Evolutionary conservation across 352 stramenopile genomes (phyloP).

Genomic region (Phytophthora sp.): DNA sequence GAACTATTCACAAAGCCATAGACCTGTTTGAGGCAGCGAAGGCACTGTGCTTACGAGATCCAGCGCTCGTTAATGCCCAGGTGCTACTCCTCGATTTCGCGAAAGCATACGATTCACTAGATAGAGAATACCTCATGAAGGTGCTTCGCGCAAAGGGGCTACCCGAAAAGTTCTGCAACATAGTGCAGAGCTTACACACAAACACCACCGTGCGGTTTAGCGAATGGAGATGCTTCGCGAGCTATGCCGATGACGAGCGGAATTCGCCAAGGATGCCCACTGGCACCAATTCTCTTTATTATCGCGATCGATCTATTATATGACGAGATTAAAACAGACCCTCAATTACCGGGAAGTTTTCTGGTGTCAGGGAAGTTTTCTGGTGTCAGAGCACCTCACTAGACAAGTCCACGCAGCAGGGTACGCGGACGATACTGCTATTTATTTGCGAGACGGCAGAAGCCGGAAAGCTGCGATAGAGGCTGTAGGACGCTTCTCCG

Average conservation of each 20-base stretch:
- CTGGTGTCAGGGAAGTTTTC: too few species aligned
- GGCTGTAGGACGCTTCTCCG: not conserved
- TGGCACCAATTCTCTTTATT: conserved; percentile 9
- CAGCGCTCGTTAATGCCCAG: not conserved
- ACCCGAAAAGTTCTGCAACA: not conserved
- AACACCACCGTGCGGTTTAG: not conserved
- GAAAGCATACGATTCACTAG: conserved; percentile 17
- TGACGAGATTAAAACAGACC: too few species aligned
- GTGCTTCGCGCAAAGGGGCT: not conserved
- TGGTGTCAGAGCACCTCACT: too few species aligned
- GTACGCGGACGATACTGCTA: conserved; percentile 17
- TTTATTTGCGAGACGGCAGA: not conserved
- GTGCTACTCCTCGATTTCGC: conserved; percentile 8
- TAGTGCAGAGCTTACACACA: not conserved
- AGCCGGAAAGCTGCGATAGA: not conserved
- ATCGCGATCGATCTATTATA: not conserved
- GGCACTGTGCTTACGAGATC: not conserved
- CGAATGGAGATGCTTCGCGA: conserved; percentile 2
- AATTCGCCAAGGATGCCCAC: conserved; percentile 7
- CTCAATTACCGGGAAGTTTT: too few species aligned
- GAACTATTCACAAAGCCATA: not conserved
- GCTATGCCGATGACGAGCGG: not conserved
- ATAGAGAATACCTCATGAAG: not conserved
- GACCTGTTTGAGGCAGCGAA: conserved; percentile 1
- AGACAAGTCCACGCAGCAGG: not conserved